Base-by-base conservation (phyloP, 305 asterid species). In the Rubia occidens region DNA sequence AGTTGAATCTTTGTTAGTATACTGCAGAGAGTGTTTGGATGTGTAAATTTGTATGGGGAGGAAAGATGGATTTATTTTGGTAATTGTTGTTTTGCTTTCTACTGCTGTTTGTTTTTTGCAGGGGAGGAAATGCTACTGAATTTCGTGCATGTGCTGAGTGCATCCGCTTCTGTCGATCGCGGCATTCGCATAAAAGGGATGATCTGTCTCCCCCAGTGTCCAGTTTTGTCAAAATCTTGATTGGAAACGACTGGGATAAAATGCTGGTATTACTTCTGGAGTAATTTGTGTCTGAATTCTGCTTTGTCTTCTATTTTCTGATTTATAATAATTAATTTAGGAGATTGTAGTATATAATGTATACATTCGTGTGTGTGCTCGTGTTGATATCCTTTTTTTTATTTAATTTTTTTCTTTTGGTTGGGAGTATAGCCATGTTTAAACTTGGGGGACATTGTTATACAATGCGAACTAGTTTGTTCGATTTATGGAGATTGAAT, bases 161-260 rank as follows among this genome's bases (percentile, higher is more conserved):
- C 49, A 24, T 66, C 45, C 20, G 32, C 14, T 62, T 64, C 44
- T 77, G 80, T 43, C 35, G 60, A 32, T 20, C 47, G 29, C 40
- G 29, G 14, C 75, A 72, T 65, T n/a, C 8, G 32, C 44, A 24
- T 17, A 67, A 21, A 17, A 29, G 3, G 9, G 24, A 53, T 55
- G 66, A 64, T 72, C 53, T 42, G 29, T 72, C 49, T 9, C 53
- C 68, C 67, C 3, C 32, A 10, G 74, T 72, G 20, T 0, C 9
- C 49, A 35, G 74, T 11, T 77, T 77, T 37, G 73, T 77, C 75
- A 77, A 72, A 70, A 11, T 77, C 64, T 47, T 77, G 75, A 1
- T 63, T 4, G 80, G 76, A 10, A 2, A 60, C 3, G 44, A 70
- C 21, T 73, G 55, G 37, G 24, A 21, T 1, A 24, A 70, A 24